Percentiles rank a stretch among this genome's conserved stretches.
phyloP scores from a whole-genome alignment of 257 asterid species.

The Rubia yunnanensis region DNA sequence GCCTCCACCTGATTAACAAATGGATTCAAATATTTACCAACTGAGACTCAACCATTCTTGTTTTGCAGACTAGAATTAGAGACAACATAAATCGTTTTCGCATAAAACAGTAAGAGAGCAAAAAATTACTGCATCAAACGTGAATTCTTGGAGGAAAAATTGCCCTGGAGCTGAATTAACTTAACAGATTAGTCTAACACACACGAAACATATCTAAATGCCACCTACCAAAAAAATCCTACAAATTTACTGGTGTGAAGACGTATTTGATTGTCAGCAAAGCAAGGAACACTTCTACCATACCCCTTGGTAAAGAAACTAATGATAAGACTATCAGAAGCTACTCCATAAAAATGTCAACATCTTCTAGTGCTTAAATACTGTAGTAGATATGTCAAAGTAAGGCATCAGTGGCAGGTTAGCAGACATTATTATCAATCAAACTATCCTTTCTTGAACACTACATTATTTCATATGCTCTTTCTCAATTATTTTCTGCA shows the following conservation, averaged over 20 bases:
- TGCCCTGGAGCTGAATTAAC: background rate
- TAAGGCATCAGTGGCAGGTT: background rate
- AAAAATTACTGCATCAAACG: background rate
- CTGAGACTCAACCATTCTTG: background rate
- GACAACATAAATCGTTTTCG: background rate
- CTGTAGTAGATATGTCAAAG: background rate
- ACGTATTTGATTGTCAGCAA: background rate
- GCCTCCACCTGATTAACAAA: conserved; percentile 63
- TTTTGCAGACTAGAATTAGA: background rate
- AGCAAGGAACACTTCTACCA: background rate
- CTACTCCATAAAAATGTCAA: too few relatives aligned
- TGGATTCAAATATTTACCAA: background rate
- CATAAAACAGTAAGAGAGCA: background rate
- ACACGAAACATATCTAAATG: background rate
- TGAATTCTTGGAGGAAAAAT: background rate
- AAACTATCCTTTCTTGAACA: background rate
- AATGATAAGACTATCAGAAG: background rate
- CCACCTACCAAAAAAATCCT: background rate
- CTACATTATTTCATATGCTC: background rate
- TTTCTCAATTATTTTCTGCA: background rate
- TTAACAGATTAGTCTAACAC: background rate
- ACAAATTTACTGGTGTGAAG: background rate
- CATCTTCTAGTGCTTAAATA: background rate
- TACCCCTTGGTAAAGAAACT: background rate
- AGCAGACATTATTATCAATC: background rate